Percentiles rank a stretch among this genome's conserved stretches.
Conservation (phyloP, 2,329 filamentous ascomycete genomes). For the Fusarium xyrophilum region DNA sequence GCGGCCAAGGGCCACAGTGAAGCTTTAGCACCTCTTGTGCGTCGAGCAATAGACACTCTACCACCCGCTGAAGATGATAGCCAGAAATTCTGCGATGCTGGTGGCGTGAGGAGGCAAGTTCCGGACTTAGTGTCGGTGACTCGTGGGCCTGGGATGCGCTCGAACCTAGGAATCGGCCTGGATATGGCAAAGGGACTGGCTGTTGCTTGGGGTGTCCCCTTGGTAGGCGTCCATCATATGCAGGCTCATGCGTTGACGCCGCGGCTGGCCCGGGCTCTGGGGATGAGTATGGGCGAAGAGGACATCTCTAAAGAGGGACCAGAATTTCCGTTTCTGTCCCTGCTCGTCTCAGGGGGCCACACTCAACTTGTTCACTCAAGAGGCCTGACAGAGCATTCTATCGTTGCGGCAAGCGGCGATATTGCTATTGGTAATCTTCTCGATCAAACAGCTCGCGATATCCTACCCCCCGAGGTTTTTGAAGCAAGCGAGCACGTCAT, state of each 20-base stretch:
- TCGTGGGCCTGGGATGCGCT: constrained; percentile 86
- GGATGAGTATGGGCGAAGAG: constrained; percentile 38
- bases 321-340: constrained; percentile 81
- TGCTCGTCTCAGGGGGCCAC: constrained; percentile 92
- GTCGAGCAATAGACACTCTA: constrained; percentile 66
- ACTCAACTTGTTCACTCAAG: constrained; percentile 82
- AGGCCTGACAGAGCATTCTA: constrained; percentile 70
- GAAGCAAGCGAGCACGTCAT: constrained; percentile 67
- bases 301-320: constrained; percentile 48
- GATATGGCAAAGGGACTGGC: constrained; percentile 88
- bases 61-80: constrained; percentile 37
- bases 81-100: constrained; percentile 19
- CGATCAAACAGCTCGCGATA: constrained; percentile 82
- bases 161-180: constrained; percentile 78
- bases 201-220: constrained; percentile 79
- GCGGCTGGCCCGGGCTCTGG: constrained; percentile 72
- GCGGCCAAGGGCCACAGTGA: constrained; percentile 79
- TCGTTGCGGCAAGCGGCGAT: constrained; percentile 77
- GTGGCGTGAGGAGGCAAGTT: constrained; percentile 46
- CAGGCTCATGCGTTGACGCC: constrained; percentile 94
- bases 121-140: constrained; percentile 91
- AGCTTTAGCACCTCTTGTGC: constrained; percentile 72
- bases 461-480: constrained; percentile 70
- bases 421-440: constrained; percentile 89
- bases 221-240: constrained; percentile 95